Evolutionary conservation across 192 early-diverging fungal species (phyloP), one percentile per base, ranked within the genome.

Genomic region (Spinellus fusiger): DNA sequence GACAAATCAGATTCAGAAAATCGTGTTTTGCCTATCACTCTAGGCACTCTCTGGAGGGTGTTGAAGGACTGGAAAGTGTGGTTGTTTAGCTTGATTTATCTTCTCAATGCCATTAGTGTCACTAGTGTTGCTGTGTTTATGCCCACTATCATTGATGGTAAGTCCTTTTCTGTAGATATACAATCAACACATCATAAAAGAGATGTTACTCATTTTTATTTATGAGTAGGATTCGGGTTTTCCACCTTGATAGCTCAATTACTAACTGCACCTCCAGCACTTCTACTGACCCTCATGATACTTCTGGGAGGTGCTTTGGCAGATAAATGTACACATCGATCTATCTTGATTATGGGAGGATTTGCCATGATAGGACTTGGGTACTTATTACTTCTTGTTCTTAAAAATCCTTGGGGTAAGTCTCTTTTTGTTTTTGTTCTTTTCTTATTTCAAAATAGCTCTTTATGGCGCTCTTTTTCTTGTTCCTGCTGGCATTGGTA

Each of bases 351-450:
- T 18, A n/a, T 58, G 3, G 33, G 18, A 12, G 68, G 68, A 3
- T 64, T 54, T 33, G 10, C 16, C 12, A 32, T 64, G 23, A 56
- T 38, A 1, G 62, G 29, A n/a, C 0, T 70, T 12, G 62, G 54
- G 10, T 70, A 60, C 22, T 0, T 59, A 1, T 49, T 55, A 10
- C 40, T 70, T 22, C 18, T 54, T 8, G n/a, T 56, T 12, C 29
- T 70, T 20, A 35, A 70, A 23, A 55, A 60, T 1, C 20, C 56
- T 15, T 70, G 68, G 68, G 49, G 67, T 69, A 62, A 49, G 54
- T 34, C 13, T 12, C 37, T n/a, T 31, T 22, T 34, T 29, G 15
- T n/a, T 28, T 7, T 12, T 23, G 7, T 13, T 3, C 15, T 13
- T 25, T 34, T 23, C 31, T 12, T 22, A 56, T 16, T 15, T 13